phyloP scores from a whole-genome alignment of 148 eudicot genomes.

The Gaultheria prostrata region DNA sequence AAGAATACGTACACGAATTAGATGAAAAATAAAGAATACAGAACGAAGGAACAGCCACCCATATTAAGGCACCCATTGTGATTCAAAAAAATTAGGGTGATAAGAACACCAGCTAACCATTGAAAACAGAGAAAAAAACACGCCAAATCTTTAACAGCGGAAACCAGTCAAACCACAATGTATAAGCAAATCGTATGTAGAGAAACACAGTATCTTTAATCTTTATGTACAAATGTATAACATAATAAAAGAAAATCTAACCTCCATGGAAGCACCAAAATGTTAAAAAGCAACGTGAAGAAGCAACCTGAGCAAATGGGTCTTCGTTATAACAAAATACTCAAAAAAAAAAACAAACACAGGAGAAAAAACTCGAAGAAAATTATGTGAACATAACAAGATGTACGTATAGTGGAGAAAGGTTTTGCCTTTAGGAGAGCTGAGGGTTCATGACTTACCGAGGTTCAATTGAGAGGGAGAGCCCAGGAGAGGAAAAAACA shows the following conservation, averaged over 20 bases:
- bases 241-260: constrained; percentile 6
- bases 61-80: constrained; percentile 7
- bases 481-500: constrained; percentile 9
- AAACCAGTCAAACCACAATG: no score
- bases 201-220: no score
- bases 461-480: constrained; percentile 8
- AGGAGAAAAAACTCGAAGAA: constrained; percentile 1
- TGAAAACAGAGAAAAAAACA: not conserved
- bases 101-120: not conserved
- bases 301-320: constrained; percentile 24
- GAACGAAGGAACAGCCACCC: not conserved
- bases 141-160: no score
- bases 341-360: constrained; percentile 9
- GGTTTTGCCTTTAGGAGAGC: not conserved
- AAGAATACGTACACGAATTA: not conserved
- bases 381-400: not conserved
- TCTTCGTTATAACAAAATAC: constrained; percentile 16
- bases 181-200: not conserved
- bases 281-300: constrained; percentile 10
- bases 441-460: constrained; percentile 12
- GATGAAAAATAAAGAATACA: not conserved
- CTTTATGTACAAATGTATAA: constrained; percentile 9
- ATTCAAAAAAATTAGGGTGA: constrained; percentile 17
- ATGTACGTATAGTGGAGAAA: not conserved
- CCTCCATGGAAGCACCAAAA: constrained; percentile 15